phyloP scores from a whole-genome alignment of 345 rosid genomes.

The Lepidium aucheri region DNA sequence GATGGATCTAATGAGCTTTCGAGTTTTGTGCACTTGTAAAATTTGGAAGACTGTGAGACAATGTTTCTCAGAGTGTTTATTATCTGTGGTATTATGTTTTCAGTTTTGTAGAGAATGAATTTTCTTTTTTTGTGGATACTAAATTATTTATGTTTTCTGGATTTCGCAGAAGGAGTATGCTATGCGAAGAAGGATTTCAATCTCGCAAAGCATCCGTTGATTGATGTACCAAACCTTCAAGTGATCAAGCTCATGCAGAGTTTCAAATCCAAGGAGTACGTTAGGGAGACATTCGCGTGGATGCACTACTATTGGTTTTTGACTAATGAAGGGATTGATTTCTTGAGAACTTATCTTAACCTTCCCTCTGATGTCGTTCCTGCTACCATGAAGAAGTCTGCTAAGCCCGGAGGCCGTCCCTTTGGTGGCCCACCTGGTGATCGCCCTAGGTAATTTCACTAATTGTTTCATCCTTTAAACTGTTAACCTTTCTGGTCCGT shows the following conservation, averaged over 20 bases:
- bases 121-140: not conserved
- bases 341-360: conserved; percentile 58
- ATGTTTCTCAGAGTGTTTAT: not conserved
- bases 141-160: not conserved
- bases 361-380: conserved; percentile 75
- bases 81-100: not conserved
- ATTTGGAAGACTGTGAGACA: not conserved
- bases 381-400: conserved; percentile 66
- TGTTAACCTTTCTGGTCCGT: not conserved
- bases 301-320: conserved; percentile 72
- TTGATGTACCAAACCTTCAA: conserved; percentile 71
- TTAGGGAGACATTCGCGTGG: conserved; percentile 64
- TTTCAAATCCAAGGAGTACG: conserved; percentile 69
- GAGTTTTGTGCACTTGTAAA: not conserved
- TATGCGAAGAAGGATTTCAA: conserved; percentile 73
- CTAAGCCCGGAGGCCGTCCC: conserved; percentile 60
- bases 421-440: conserved; percentile 73
- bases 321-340: conserved; percentile 62
- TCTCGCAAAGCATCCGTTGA: conserved; percentile 62
- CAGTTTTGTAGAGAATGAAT: not conserved
- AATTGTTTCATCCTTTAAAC: not conserved
- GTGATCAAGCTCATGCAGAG: conserved; percentile 86
- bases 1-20: not conserved
- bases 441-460: conserved; percentile 44
- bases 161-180: conserved; percentile 61